These are phyloP conservation scores for Penicillium bovifimosum DNA, from an alignment of 495 filamentous ascomycete species.

Conservation along the genomic window DNA sequence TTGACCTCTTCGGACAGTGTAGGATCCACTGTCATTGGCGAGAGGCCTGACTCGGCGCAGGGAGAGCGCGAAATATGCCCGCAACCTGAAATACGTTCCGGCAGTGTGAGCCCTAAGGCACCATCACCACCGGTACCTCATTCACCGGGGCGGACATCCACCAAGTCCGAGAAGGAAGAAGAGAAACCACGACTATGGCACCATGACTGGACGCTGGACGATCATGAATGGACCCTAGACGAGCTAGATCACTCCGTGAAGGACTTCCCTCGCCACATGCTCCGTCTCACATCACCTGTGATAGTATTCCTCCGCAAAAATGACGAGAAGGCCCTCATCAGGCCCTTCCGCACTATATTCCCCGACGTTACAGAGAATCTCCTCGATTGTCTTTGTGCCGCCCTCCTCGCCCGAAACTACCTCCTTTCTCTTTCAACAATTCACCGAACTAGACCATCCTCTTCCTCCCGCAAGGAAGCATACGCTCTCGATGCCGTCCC, in stretches of 20 bases:
- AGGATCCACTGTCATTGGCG: slow-evolving; percentile 26
- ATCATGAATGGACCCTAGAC: slow-evolving; percentile 44
- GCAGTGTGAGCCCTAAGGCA: slow-evolving; percentile 20
- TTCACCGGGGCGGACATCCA: slow-evolving; percentile 26
- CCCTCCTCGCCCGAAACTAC: slow-evolving; percentile 59
- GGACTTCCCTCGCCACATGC: slow-evolving; percentile 40
- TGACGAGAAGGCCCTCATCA: slow-evolving; percentile 33
- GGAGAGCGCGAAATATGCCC: slow-evolving; percentile 15
- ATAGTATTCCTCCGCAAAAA: slow-evolving; percentile 39
- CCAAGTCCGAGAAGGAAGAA: slow-evolving; percentile 26
- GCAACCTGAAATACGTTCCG: slow-evolving; percentile 24
- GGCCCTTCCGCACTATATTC: slow-evolving; percentile 54
- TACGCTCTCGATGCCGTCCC: slow-evolving; percentile 32
- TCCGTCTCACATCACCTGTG: slow-evolving; percentile 42
- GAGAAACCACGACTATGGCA: slow-evolving; percentile 34
- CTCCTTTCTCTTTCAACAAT: slow-evolving; percentile 35
- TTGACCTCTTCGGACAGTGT: slow-evolving; percentile 28
- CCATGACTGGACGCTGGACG: slow-evolving; percentile 41
- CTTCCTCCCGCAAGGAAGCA: slow-evolving; percentile 15
- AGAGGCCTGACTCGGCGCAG: slow-evolving; percentile 19
- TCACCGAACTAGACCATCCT: slow-evolving; percentile 22
- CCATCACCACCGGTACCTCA: slow-evolving; percentile 10
- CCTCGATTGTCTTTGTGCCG: slow-evolving; percentile 59
- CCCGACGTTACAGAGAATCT: slow-evolving; percentile 48
- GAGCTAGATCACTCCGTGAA: slow-evolving; percentile 41